Evolutionary conservation across 352 stramenopile species (phyloP), one percentile per base, ranked within the genome.

Genomic region (Phytophthora vignae): DNA sequence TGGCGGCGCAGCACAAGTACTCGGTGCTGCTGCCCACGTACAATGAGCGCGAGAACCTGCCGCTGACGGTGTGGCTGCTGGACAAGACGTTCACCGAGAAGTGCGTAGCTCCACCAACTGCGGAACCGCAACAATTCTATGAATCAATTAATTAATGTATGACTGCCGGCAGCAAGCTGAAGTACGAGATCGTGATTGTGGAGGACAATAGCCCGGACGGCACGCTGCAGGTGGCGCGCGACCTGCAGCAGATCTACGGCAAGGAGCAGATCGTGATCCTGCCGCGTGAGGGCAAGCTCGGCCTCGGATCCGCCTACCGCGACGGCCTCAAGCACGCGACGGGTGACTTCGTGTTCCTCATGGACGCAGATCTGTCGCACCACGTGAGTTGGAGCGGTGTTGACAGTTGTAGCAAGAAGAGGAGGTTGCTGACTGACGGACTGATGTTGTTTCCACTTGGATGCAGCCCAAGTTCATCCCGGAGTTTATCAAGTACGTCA

Each of bases 311-410:
- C 1, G 98, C 98, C 22, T 99, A 99, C 77, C 95, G 97, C 46
- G 97, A 98, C 69, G 98, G 97, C 14, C 86, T 99, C 48, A 97
- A 98, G 74, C 80, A 85, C 36, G 85, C 87, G 15, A 98, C 92
- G 36, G 97, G 97, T 22, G 84, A 99, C 64, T 97, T 93, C 74
- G 96, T 99, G 52, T 93, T 99, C 78, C 85, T 99, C 46, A 99
- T 99, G 97, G 97, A 99, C 84, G 98, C 97, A 19, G 98, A 99
- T 81, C 87, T 99, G 38, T 99, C 93, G 63, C 98, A 99, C 80
- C 98, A 99, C 84, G 90, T 96, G 71, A 50, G 70, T 73, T 17
- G 7, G 11, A 22, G 21, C 14, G 17, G 4, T 7, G 5, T 17
- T 42, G 11, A 17, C 17, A n/a, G n/a, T 21, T 59, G 9, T 8